Base-by-base conservation (phyloP, 768 basidiomycete genomes). In the Infundibulicybe gibba region DNA sequence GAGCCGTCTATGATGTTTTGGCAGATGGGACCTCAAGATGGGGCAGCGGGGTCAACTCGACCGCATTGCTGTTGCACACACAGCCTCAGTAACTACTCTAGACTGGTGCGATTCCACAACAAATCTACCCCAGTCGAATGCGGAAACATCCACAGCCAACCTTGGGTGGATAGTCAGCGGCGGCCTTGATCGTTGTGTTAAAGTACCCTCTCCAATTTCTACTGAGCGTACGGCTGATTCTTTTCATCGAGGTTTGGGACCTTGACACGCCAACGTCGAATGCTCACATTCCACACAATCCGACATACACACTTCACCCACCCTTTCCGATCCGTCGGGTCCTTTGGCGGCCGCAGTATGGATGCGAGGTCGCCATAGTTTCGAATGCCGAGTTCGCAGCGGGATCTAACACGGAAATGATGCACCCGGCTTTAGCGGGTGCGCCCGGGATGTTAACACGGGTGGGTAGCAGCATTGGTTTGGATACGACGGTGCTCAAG, bases 141-240 rank as follows among this genome's bases (percentile, higher is more conserved):
- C 16, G 11, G 68, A 72, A 31, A 45, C 54, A 32, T 48, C 59
- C 3, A 61, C 62, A 5, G 66, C 54, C 16, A 70, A 73, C 5
- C 62, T 75, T 20, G 87, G 87, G 2, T 93, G 89, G 88, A 73
- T 93, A 16, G 83, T 81, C 5, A 90, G 86, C 44, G 87, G 83
- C 11, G 86, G 89, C 0, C 66, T 92, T 25, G 90, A 93, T 64
- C 80, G 82, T 32, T 82, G 76, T 21, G 88, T 91, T 42, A 90
- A 91, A 70, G 87, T 82, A 40, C 32, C 62, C 54, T 32, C 39
- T 45, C 44, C 17, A 19, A 11, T 40, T 41, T 12, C 50, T 16
- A 20, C 48, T 51, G 14, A 33, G 30, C 44, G 25, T n/a, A n/a
- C 44, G 20, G 32, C 19, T 43, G 9, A 13, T 21, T 8, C 30